A percentile compares a stretch with the other conserved stretches of the same genome.
These are phyloP conservation scores for Gleditsia sinensis DNA, from an alignment of 306 rosid genomes.

Conservation along the genomic window DNA sequence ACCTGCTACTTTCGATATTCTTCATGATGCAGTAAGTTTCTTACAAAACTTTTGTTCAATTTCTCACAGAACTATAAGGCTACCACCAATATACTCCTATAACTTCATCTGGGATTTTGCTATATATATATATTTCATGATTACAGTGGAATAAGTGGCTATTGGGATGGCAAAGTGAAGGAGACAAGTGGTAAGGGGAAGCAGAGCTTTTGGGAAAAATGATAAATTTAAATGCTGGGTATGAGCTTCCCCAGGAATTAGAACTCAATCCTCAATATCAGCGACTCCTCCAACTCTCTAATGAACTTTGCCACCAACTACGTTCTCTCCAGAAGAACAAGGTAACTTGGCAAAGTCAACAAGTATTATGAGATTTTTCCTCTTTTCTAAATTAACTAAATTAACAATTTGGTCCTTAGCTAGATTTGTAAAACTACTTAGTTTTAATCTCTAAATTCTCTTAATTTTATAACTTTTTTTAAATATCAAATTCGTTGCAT, in stretches of 20 bases:
- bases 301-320: slow-evolving; percentile 50
- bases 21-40: neutral
- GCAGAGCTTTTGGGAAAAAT: slow-evolving; percentile 54
- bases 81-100: no score
- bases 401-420: no score
- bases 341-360: slow-evolving; percentile 21
- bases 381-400: no score
- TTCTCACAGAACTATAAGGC: no score
- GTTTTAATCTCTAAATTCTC: no score
- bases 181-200: slow-evolving; percentile 46
- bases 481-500: no score
- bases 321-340: slow-evolving; percentile 33
- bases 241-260: slow-evolving; percentile 29
- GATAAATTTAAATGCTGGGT: slow-evolving; percentile 50
- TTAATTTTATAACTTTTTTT: no score
- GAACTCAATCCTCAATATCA: slow-evolving; percentile 35
- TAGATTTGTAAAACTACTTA: no score
- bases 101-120: neutral
- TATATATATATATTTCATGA: neutral
- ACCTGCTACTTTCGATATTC: neutral
- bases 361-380: neutral
- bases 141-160: slow-evolving; percentile 65
- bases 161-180: slow-evolving; percentile 55
- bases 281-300: slow-evolving; percentile 43
- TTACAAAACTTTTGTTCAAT: neutral